These are phyloP conservation scores for Claviceps citrina DNA, from an alignment of 2,329 filamentous ascomycete genomes.

Conservation along the genomic window DNA sequence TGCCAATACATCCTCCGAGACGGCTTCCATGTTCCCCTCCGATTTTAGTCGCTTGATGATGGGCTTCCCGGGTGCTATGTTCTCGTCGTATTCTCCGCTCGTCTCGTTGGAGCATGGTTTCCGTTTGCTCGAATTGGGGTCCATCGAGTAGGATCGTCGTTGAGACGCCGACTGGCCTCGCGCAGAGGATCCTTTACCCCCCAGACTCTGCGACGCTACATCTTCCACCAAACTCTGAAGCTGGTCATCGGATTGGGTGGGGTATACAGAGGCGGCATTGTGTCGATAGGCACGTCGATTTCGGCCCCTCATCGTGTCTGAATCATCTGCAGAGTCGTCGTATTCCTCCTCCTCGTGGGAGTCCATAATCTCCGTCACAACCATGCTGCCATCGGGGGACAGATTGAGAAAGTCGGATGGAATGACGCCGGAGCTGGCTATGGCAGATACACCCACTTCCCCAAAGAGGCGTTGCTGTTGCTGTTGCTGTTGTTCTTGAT, in stretches of 20 bases:
- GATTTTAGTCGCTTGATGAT: constrained; percentile 42
- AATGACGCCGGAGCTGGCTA: constrained; percentile 38
- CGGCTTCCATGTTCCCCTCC: constrained; percentile 24
- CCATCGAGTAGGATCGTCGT: constrained; percentile 14
- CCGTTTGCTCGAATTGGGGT: constrained; percentile 38
- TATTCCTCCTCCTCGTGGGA: constrained; percentile 27
- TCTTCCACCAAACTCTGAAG: constrained; percentile 36
- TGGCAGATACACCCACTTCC: constrained; percentile 37
- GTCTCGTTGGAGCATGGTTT: constrained; percentile 33
- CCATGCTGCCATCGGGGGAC: constrained; percentile 24
- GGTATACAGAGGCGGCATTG: constrained; percentile 23
- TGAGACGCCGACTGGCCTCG: constrained; percentile 10
- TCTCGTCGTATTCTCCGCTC: constrained; percentile 35
- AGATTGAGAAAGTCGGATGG: constrained; percentile 34
- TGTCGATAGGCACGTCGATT: constrained; percentile 12
- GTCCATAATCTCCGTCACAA: constrained; percentile 27
- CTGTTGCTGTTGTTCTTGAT: constrained; percentile 17
- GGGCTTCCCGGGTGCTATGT: constrained; percentile 24
- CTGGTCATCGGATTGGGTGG: constrained; percentile 31
- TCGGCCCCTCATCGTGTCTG: constrained; percentile 14
- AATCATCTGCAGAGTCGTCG: constrained; percentile 31
- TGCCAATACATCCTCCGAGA: constrained; percentile 21
- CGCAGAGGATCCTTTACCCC: constrained; percentile 23
- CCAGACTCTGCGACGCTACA: constrained; percentile 40
- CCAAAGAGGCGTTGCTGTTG: constrained; percentile 33